Evolutionary conservation across 345 rosid species (phyloP), one percentile per base, ranked within the genome.

Genomic region (Lepidium sativum): DNA sequence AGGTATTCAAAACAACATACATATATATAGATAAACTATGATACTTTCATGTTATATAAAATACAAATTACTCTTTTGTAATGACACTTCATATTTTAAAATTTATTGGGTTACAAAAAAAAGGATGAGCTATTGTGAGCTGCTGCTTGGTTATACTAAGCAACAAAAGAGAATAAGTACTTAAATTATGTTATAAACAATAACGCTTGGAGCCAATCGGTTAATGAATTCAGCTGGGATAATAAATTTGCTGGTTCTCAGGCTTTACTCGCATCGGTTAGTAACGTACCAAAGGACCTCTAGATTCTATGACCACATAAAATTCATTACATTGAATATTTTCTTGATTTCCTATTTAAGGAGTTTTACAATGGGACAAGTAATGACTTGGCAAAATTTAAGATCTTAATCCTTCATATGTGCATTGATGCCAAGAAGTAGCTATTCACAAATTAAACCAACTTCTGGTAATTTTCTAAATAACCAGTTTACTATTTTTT

Each of bases 171-270:
- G n/a, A n/a, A n/a, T n/a, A n/a, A n/a, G n/a, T n/a, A n/a, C n/a
- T n/a, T n/a, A n/a, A n/a, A n/a, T n/a, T n/a, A n/a, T n/a, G n/a
- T n/a, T n/a, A n/a, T n/a, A n/a, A 20, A 72, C 80, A 83, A 92
- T 65, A 85, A 85, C 69, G 86, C 78, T n/a, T 88, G 96, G 96
- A 86, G 98, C 71, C 90, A 80, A 34, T 60, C 80, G 5, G 85
- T 76, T 6, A 71, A 82, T 16, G 98, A 92, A 78, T 92, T 88
- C 66, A 92, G 98, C 65, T 88, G 98, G 98, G 98, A 86, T 78
- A 85, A 78, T 75, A 88, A 86, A 75, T 82, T 84, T 39, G 86
- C 87, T 5, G 96, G 95, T 31, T 87, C 71, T 44, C 95, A 92
- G 60, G 75, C 83, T 17, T 72, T 92, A 67, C 80, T 86, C 11